Base-by-base conservation (phyloP, 2,329 filamentous ascomycete genomes). In the Fusarium sp. region DNA sequence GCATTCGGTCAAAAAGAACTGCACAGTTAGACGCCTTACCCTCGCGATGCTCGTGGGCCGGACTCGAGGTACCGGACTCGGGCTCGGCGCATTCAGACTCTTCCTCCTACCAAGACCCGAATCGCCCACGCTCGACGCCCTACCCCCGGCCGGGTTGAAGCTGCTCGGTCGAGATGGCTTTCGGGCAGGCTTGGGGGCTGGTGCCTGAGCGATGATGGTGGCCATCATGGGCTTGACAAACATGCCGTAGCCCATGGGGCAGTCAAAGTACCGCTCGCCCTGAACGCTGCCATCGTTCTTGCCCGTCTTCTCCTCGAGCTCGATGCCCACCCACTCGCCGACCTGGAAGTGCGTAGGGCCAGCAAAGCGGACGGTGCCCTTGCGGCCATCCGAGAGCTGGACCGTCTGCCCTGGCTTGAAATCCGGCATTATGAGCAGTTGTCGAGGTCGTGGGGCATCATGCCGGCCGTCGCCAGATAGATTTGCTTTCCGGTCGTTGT, bases 211-310 rank as follows among this genome's bases (percentile, higher is more conserved):
- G 56, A 91, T 80, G 68, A 90, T 83, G 12, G 86, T 87, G 52
- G 96, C 85, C 62, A 91, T 91, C 57, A 88, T 83, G 31, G 94
- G 91, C 68, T 93, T 89, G 59, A 98, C 88, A 76, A 99, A 98
- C 89, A 99, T 96, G 77, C 90, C 90, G 70, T 85, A 85, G 41
- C 85, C 94, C 89, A 88, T 91, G 81, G 78, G 87, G 82, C 95
- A 98, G 52, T 95, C 90, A 75, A 97, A 98, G 79, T 98, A 98
- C 18, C 94, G 87, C 77, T 94, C 89, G 66, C 94, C 95, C 79
- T 95, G 89, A 48, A 98, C 94, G 59, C 92, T 92, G 70, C 95
- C 95, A 86, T 98, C 94, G 75, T 98, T 98, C 84, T 98, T 98
- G 34, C 96, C 95, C 18, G 88, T 89, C 56, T 91, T 85, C 48